Evolutionary conservation across 805 yeast species (phyloP), one percentile per base, ranked within the genome.

Genomic region (Monosporozyma solicola): DNA sequence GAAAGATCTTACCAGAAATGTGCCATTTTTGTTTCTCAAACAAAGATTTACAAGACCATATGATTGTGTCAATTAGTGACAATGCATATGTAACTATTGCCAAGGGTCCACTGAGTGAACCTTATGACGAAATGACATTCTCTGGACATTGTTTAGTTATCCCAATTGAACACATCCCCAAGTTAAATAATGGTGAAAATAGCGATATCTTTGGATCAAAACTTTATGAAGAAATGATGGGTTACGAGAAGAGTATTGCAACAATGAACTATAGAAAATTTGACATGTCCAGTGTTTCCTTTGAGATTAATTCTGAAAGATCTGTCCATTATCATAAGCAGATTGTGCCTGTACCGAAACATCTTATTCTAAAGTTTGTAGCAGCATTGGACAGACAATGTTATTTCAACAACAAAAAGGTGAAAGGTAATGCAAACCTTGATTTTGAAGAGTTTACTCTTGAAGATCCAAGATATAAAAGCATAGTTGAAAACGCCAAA

Each of bases 21-120:
- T 90, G 97, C 63, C 90, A 87, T 68, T 87, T 90, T 62, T 90
- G 97, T 64, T 75, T 90, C 20, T 80, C 92, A 1, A 88, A 87
- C 61, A 86, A 95, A 0, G 77, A 82, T 13, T 75, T 86, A 6
- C 91, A 85, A 57, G 74, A 86, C 2, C 95, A 89, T 65, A 81
- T 91, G 85, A 80, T 90, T 11, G 75, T 89, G 0, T 79, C 94
- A 0, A 84, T 91, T 51, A 92, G 87, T 0, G 76, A 77, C 11
- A 72, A 73, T 47, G 70, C 81, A 0, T 90, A 89, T 64, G 50
- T 90, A 53, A 84, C 97, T 0, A 74, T 83, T 15, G 95, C 96
- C 0, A 89, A 86, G 62, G 97, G 97, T 0, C 97, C 97, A 0
- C 68, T 90, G 20, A 79, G 87, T 1, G 68, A 75, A 29, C 79